These are phyloP conservation scores for Coemansia sp. DNA, from an alignment of 192 early-diverging fungal genomes.

Conservation along the genomic window DNA sequence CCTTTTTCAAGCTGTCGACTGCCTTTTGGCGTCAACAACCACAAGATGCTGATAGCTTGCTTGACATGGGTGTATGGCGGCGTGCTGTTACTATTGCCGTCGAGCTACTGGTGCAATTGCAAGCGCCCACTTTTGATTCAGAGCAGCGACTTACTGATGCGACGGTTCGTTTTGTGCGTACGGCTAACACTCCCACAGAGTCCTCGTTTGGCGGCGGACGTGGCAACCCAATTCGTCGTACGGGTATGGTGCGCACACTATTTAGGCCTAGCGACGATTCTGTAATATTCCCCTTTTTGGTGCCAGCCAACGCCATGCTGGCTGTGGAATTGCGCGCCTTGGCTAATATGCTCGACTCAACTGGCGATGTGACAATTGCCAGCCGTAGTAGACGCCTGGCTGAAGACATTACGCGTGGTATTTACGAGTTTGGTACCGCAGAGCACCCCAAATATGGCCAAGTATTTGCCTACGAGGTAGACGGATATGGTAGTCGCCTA, in stretches of 20 bases:
- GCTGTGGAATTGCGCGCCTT: constrained; percentile 59
- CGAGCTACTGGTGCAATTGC: constrained; percentile 46
- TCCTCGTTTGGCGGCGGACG: constrained; percentile 46
- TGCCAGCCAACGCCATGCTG: constrained; percentile 66
- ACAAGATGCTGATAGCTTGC: constrained; percentile 10
- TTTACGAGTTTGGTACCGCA: constrained; percentile 50
- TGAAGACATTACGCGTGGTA: constrained; percentile 54
- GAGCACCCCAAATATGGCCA: constrained; percentile 53
- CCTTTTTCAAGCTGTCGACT: constrained; percentile 61
- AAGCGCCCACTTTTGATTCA: constrained; percentile 47
- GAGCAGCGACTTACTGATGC: constrained; percentile 21
- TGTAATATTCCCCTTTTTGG: constrained; percentile 59
- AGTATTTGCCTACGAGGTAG: constrained; percentile 66
- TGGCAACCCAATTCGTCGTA: constrained; percentile 38
- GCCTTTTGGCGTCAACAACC: constrained; percentile 48
- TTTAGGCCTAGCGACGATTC: constrained; percentile 68
- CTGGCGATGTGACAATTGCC: constrained; percentile 11
- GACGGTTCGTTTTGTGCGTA: constrained; percentile 42
- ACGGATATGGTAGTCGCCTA: constrained; percentile 62
- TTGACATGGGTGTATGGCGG: constrained; percentile 36
- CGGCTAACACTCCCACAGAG: constrained; percentile 39
- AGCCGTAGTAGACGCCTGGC: constrained; percentile 38
- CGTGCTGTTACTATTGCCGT: constrained; percentile 48
- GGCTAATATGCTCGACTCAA: constrained; percentile 32
- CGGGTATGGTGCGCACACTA: constrained; percentile 54